phyloP scores from a whole-genome alignment of 345 rosid species.

The rapeseed (Brassica napus) region DNA sequence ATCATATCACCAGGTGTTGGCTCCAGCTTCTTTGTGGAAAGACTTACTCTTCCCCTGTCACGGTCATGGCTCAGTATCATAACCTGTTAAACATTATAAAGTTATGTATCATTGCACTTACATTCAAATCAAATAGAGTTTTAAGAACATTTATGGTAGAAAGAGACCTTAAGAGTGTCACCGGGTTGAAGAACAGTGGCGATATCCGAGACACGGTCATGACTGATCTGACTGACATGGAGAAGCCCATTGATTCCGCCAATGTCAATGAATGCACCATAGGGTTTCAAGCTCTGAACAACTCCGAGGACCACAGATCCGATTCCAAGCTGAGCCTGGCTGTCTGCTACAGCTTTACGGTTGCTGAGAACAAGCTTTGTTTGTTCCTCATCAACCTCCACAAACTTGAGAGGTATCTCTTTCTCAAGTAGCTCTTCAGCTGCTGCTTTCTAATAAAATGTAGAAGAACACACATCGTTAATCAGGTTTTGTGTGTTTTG shows the following conservation, averaged over 20 bases:
- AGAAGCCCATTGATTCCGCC: slow-evolving; percentile 98
- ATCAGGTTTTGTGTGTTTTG: slow-evolving; percentile 5
- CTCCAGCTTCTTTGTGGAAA: slow-evolving; percentile 93
- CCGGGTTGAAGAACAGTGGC: slow-evolving; percentile 99
- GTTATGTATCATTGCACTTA: background rate
- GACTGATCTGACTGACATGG: slow-evolving; percentile 97
- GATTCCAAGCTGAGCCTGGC: slow-evolving; percentile 93
- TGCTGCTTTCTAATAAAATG: slow-evolving; percentile 58
- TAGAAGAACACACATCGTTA: background rate
- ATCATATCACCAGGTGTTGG: slow-evolving; percentile 99
- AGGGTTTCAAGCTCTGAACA: slow-evolving; percentile 94
- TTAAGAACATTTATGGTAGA: background rate
- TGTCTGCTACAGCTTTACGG: slow-evolving; percentile 99
- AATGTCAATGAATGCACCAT: slow-evolving; percentile 96
- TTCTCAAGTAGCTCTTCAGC: slow-evolving; percentile 89
- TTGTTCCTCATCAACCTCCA: slow-evolving; percentile 96
- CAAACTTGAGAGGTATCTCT: slow-evolving; percentile 86
- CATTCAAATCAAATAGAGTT: background rate
- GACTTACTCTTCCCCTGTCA: slow-evolving; percentile 95
- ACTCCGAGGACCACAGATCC: slow-evolving; percentile 90
- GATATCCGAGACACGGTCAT: slow-evolving; percentile 89
- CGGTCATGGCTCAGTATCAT: slow-evolving; percentile 98
- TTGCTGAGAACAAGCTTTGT: slow-evolving; percentile 89
- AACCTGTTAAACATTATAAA: slow-evolving; percentile 50
- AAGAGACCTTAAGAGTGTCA: slow-evolving; percentile 74